Evolutionary conservation across 2,329 filamentous ascomycete genomes (phyloP).

Genomic region (Claviceps arundinis): DNA sequence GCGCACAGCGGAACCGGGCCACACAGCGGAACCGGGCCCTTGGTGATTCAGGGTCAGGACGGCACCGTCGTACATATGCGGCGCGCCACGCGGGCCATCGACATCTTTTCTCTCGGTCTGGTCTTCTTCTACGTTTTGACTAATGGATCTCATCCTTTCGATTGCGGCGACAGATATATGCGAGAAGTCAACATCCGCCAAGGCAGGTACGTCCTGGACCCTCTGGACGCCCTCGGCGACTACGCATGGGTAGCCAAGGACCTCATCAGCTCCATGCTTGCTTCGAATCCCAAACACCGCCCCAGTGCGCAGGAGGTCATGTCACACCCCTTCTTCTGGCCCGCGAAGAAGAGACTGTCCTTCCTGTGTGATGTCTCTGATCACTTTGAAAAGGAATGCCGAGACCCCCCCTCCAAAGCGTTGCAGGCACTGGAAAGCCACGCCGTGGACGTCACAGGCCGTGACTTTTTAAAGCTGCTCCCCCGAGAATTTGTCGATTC

Average conservation of each 20-base stretch:
- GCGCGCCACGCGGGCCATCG: slow-evolving; percentile 86
- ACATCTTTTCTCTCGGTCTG: slow-evolving; percentile 92
- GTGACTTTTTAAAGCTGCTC: slow-evolving; percentile 66
- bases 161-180: slow-evolving; percentile 88
- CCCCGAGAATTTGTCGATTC: slow-evolving; percentile 77
- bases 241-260: slow-evolving; percentile 80
- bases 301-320: slow-evolving; percentile 70
- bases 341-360: slow-evolving; percentile 69
- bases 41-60: slow-evolving; percentile 41
- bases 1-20: slow-evolving; percentile 42
- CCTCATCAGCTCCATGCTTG: slow-evolving; percentile 69
- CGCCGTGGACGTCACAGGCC: slow-evolving; percentile 40
- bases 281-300: slow-evolving; percentile 37
- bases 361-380: slow-evolving; percentile 97
- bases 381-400: slow-evolving; percentile 84
- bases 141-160: slow-evolving; percentile 82
- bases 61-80: slow-evolving; percentile 47
- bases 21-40: slow-evolving; percentile 24
- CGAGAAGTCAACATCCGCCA: slow-evolving; percentile 96
- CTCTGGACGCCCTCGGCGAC: slow-evolving; percentile 64
- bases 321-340: slow-evolving; percentile 95
- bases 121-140: slow-evolving; percentile 99
- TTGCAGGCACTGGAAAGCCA: slow-evolving; percentile 46
- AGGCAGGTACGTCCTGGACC: slow-evolving; percentile 59
- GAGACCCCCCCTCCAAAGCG: slow-evolving; percentile 62